phyloP scores from a whole-genome alignment of 805 yeast species.

The Nakazawaea ambrosiae region DNA sequence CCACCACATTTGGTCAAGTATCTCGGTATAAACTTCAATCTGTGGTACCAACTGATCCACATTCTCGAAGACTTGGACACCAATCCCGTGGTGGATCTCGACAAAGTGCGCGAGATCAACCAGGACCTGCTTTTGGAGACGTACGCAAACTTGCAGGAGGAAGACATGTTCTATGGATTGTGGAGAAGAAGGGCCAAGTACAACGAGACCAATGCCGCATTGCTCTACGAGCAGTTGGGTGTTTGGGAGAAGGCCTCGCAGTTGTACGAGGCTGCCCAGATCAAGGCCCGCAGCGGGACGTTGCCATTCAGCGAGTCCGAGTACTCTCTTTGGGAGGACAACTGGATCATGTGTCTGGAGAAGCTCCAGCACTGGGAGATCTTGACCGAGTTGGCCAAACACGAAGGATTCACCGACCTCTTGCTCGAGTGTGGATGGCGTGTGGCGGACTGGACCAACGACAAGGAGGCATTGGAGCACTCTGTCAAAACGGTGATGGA shows the following conservation, averaged over 20 bases:
- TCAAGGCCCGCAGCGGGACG: slow-evolving; percentile 91
- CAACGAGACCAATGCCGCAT: slow-evolving; percentile 84
- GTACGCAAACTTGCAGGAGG: slow-evolving; percentile 84
- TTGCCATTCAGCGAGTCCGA: slow-evolving; percentile 94
- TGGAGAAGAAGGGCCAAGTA: slow-evolving; percentile 98
- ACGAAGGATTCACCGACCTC: slow-evolving; percentile 94
- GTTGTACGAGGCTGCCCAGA: slow-evolving; percentile 92
- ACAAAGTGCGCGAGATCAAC: slow-evolving; percentile 74
- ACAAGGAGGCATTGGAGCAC: slow-evolving; percentile 88
- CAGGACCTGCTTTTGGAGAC: slow-evolving; percentile 88
- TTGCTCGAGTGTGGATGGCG: slow-evolving; percentile 99
- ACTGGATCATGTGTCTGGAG: slow-evolving; percentile 96
- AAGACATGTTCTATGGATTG: slow-evolving; percentile 94
- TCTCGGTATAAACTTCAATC: slow-evolving; percentile 76
- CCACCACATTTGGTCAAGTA: slow-evolving; percentile 94
- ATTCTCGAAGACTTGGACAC: slow-evolving; percentile 69
- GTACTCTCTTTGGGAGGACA: slow-evolving; percentile 96
- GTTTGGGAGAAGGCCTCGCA: slow-evolving; percentile 92
- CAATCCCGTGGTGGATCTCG: slow-evolving; percentile 56
- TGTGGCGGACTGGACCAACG: slow-evolving; percentile 97
- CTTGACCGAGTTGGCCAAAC: slow-evolving; percentile 91
- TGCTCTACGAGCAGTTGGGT: slow-evolving; percentile 92
- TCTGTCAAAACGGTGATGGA: slow-evolving; percentile 96
- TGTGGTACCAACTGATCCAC: slow-evolving; percentile 86
- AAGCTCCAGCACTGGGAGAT: slow-evolving; percentile 98